A percentile compares a stretch with the other conserved stretches of the same genome.
phyloP scores from a whole-genome alignment of 2,329 filamentous ascomycete species.

The Talaromyces sp. region DNA sequence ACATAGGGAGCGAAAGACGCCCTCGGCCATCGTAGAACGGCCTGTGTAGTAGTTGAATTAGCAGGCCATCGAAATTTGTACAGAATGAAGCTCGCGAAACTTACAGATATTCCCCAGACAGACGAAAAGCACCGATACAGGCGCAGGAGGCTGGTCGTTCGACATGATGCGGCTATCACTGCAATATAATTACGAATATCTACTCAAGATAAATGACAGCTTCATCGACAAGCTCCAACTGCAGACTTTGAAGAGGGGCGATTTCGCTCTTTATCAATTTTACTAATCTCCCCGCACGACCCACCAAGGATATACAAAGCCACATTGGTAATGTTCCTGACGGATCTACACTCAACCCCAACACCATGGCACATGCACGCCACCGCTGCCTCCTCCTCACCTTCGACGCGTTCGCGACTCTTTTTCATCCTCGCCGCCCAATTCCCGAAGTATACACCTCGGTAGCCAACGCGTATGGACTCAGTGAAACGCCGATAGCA shows the following conservation, averaged over 20 bases:
- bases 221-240: not conserved
- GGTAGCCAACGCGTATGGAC: constrained; percentile 36
- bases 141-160: constrained; percentile 5
- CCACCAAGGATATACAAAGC: not conserved
- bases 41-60: constrained; percentile 34
- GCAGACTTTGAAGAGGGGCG: not conserved
- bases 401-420: constrained; percentile 45
- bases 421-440: constrained; percentile 42
- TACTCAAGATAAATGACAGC: not conserved
- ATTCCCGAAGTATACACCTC: constrained; percentile 41
- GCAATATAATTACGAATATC: not conserved
- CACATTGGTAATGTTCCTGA: not conserved
- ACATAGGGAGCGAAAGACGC: constrained; percentile 67
- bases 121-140: constrained; percentile 80
- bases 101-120: constrained; percentile 94
- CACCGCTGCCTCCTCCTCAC: constrained; percentile 39
- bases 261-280: not conserved
- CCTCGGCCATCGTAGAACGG: constrained; percentile 91
- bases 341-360: not conserved
- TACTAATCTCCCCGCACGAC: constrained; percentile 1
- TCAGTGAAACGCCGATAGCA: constrained; percentile 29
- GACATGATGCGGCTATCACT: not conserved
- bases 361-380: not conserved
- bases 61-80: not conserved
- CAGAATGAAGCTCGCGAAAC: constrained; percentile 16